Evolutionary conservation across 176 grass and related monocot species (phyloP).

Genomic region (Oryza meyeriana): DNA sequence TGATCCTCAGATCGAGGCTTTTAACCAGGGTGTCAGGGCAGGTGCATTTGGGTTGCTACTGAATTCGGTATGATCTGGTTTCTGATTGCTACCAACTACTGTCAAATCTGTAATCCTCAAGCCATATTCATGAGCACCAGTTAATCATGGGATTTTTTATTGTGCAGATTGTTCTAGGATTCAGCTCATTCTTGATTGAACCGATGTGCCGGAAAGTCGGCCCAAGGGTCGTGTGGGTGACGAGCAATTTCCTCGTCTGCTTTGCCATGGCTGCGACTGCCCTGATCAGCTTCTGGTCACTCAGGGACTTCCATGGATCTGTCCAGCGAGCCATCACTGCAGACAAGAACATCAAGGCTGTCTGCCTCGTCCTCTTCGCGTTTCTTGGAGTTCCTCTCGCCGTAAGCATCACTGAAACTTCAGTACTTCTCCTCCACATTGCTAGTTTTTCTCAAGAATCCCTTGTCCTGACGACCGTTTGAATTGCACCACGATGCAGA

Average conservation of each 20-base stretch:
- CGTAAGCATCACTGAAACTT: slow-evolving; percentile 38
- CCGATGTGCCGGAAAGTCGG: slow-evolving; percentile 69
- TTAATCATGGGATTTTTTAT: neutral
- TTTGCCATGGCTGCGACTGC: slow-evolving; percentile 57
- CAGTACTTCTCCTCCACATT: neutral
- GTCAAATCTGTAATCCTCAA: neutral
- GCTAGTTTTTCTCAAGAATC: neutral
- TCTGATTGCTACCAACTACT: neutral
- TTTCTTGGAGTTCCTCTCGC: slow-evolving; percentile 77
- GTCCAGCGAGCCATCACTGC: slow-evolving; percentile 58
- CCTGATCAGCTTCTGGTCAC: slow-evolving; percentile 77
- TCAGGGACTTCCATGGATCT: slow-evolving; percentile 47
- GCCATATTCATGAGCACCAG: neutral
- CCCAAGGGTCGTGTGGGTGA: slow-evolving; percentile 62
- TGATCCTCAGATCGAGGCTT: slow-evolving; percentile 40
- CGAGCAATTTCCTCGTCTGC: slow-evolving; percentile 63
- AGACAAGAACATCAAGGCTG: slow-evolving; percentile 44
- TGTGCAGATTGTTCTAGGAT: slow-evolving; percentile 57
- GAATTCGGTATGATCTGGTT: slow-evolving; percentile 59
- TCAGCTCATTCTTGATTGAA: slow-evolving; percentile 74
- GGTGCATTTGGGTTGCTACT: slow-evolving; percentile 81
- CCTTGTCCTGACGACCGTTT: neutral
- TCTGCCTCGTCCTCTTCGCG: slow-evolving; percentile 56
- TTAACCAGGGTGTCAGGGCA: slow-evolving; percentile 62
- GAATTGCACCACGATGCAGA: slow-evolving; percentile 25